phyloP scores from a whole-genome alignment of 257 asterid species.

The Jacaranda copaia region DNA sequence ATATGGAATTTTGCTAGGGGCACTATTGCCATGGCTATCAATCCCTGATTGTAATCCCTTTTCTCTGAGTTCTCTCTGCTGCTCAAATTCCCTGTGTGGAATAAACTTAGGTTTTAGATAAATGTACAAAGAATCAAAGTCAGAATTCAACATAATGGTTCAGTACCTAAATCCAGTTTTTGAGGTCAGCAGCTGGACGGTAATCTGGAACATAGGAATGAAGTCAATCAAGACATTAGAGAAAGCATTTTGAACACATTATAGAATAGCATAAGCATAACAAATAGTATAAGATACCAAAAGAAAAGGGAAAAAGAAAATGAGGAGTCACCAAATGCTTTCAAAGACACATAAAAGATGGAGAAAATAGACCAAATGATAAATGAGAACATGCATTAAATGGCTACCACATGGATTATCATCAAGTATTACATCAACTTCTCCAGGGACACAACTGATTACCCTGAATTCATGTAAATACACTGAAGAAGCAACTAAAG shows the following conservation, averaged over 20 bases:
- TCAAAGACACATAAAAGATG: no score
- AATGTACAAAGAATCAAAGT: slow-evolving; percentile 32
- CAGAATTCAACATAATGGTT: slow-evolving; percentile 38
- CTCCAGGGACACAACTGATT: no score
- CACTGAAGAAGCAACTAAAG: no score
- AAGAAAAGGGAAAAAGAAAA: not conserved
- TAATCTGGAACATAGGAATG: slow-evolving; percentile 66
- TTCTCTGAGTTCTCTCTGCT: slow-evolving; percentile 96
- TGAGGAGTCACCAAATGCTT: not conserved
- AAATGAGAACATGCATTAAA: no score
- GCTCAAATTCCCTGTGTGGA: slow-evolving; percentile 90
- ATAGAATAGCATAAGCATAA: slow-evolving; percentile 4
- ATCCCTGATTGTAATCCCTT: slow-evolving; percentile 71
- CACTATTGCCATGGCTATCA: slow-evolving; percentile 54
- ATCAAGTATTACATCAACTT: no score
- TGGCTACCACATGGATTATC: no score
- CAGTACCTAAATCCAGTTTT: slow-evolving; percentile 96
- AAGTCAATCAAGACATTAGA: slow-evolving; percentile 32
- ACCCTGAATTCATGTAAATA: no score
- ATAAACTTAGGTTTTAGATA: slow-evolving; percentile 35
- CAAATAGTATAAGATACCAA: slow-evolving; percentile 9
- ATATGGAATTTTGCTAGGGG: slow-evolving; percentile 54
- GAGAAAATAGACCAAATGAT: no score
- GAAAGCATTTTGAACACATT: slow-evolving; percentile 21
- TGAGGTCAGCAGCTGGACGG: slow-evolving; percentile 92